These are phyloP conservation scores for Phyllosticta ampelicida DNA, from an alignment of 2,329 filamentous ascomycete genomes.

Conservation along the genomic window DNA sequence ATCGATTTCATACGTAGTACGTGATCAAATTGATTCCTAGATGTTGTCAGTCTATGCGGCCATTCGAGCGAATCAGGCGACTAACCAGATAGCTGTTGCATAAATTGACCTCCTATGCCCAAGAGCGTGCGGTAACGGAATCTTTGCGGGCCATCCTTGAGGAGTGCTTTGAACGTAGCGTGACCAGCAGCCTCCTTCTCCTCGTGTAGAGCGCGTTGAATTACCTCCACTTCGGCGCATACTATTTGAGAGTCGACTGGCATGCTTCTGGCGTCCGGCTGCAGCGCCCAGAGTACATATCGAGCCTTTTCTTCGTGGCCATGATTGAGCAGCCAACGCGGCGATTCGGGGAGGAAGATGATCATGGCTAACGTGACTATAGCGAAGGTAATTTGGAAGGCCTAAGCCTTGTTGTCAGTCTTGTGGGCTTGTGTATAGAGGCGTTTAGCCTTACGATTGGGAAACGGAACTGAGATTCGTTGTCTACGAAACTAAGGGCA, in stretches of 20 bases:
- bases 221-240: conserved; percentile 24
- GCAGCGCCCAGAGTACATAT: conserved; percentile 27
- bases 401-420: conserved; percentile 29
- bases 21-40: conserved; percentile 28
- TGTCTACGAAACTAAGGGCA: conserved; percentile 30
- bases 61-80: conserved; percentile 21
- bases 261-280: conserved; percentile 17
- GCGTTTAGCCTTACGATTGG: not conserved
- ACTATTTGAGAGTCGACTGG: conserved; percentile 16
- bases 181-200: conserved; percentile 29
- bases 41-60: conserved; percentile 28
- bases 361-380: conserved; percentile 29
- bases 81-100: conserved; percentile 31
- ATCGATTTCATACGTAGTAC: conserved; percentile 28
- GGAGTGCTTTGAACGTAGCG: conserved; percentile 25
- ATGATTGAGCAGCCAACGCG: conserved; percentile 46
- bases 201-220: conserved; percentile 31
- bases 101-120: conserved; percentile 36
- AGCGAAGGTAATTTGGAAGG: conserved; percentile 35
- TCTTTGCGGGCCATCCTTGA: conserved; percentile 34
- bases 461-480: conserved; percentile 17
- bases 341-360: conserved; percentile 46
- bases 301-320: conserved; percentile 43
- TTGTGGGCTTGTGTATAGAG: conserved; percentile 23
- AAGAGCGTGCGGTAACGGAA: conserved; percentile 30